Evolutionary conservation across 1,284 basidiomycete genomes (phyloP), one percentile per base, ranked within the genome.

Genomic region (Vanrija sp.): DNA sequence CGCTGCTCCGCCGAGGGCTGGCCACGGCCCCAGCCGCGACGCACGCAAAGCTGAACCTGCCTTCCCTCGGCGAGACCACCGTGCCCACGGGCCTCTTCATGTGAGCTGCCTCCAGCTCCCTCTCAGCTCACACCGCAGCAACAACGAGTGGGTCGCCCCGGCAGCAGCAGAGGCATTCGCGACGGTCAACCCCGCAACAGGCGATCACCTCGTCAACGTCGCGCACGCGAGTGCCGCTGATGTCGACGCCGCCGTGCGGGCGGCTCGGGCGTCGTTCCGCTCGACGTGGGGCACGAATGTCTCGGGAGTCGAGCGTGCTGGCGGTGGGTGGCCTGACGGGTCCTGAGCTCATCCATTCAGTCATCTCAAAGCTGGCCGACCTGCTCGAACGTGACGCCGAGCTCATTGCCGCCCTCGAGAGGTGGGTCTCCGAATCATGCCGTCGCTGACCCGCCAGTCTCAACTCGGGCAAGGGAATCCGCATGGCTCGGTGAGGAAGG

Each of bases 201-300:
- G 77, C 68, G 45, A 85, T 47, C 49, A 60, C 23, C 53, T 69
- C 18, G 51, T 65, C 45, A 52, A 64, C 25, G 61, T 71, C 51
- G 48, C 65, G 0, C 66, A 69, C 45, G 72, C 69, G 3, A 48
- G 58, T 6, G 53, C 54, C 15, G 65, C 84, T 70, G 91, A 94
- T 72, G 85, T 94, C 62, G 87, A 93, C 68, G 68, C 79, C 39
- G 91, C 91, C 6, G 91, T 94, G 43, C 81, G 82, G 16, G 88
- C 89, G 15, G 92, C 93, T 25, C 84, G 91, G 61, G 79, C 83
- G 51, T 67, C 93, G 2, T 91, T 89, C 79, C 83, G 86, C 54
- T 89, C 86, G 5, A 86, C 87, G 22, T 96, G 92, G 92, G 92
- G 92, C 16, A 86, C 86, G 75, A 88, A 92, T 61, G 83, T 88